Conservation (phyloP, 1,284 basidiomycete species). For the Ganoderma lingzhi region DNA sequence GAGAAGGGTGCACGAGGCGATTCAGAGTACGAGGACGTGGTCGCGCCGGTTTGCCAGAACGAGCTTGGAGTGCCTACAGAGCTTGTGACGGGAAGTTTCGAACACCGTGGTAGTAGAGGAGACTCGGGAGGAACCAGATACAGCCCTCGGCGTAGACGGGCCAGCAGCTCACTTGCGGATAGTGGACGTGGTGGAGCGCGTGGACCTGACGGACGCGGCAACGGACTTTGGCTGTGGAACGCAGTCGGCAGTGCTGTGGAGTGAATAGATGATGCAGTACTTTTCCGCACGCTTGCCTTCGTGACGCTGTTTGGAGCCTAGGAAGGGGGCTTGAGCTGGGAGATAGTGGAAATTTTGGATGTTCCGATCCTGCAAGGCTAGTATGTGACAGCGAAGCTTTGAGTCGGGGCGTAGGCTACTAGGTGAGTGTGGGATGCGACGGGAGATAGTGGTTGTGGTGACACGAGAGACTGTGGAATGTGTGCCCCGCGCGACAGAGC, state of each 20-base stretch:
- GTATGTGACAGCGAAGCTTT: constrained; percentile 52
- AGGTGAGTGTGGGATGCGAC: constrained; percentile 38
- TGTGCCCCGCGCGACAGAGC: constrained; percentile 55
- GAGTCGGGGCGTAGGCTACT: constrained; percentile 63
- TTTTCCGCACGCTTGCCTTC: constrained; percentile 31
- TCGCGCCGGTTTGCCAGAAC: too few relatives aligned
- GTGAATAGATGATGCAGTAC: constrained; percentile 29
- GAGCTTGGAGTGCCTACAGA: too few relatives aligned
- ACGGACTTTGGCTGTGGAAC: constrained; percentile 44
- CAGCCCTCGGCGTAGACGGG: constrained; percentile 37
- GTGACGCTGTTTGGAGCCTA: constrained; percentile 29
- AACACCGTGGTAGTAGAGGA: constrained; percentile 58
- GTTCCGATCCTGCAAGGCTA: constrained; percentile 28
- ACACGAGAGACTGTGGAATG: constrained; percentile 43
- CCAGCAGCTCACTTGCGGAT: constrained; percentile 43
- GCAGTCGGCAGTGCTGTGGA: constrained; percentile 23
- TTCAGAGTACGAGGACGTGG: too few relatives aligned
- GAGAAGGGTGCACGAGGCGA: too few relatives aligned
- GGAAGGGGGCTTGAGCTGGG: constrained; percentile 26
- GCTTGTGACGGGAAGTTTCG: constrained; percentile 61
- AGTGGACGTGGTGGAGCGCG: constrained; percentile 50
- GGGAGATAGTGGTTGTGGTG: constrained; percentile 37
- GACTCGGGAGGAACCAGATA: constrained; percentile 46
- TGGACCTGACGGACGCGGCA: constrained; percentile 45
- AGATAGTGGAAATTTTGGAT: constrained; percentile 26